Conservation (phyloP, 495 filamentous ascomycete species). For the Melanomma pulvis-pyrius region DNA sequence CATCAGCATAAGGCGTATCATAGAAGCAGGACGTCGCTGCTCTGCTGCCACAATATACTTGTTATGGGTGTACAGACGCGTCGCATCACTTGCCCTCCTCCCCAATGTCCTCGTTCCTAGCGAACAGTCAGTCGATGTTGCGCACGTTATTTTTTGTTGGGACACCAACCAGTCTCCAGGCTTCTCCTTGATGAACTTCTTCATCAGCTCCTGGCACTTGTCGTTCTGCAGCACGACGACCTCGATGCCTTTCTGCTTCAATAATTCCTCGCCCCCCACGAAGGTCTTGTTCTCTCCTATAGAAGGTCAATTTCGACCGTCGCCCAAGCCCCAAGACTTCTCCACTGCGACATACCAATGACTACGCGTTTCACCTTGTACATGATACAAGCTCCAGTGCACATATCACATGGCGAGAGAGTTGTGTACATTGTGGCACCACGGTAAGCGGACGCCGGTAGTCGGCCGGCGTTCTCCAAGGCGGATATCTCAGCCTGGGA, state of each 20-base stretch:
- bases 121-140: neutral
- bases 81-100: slow-evolving; percentile 20
- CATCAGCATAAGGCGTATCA: slow-evolving; percentile 20
- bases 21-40: slow-evolving; percentile 7
- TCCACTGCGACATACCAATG: slow-evolving; percentile 47
- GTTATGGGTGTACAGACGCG: neutral
- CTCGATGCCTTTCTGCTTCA: slow-evolving; percentile 71
- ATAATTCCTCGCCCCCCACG: slow-evolving; percentile 73
- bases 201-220: slow-evolving; percentile 75
- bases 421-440: slow-evolving; percentile 87
- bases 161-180: slow-evolving; percentile 70
- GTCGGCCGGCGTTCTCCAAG: slow-evolving; percentile 75
- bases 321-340: neutral
- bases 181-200: slow-evolving; percentile 72
- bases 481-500: slow-evolving; percentile 77
- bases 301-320: neutral
- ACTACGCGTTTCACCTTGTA: slow-evolving; percentile 82
- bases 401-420: slow-evolving; percentile 87
- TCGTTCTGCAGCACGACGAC: slow-evolving; percentile 70
- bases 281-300: slow-evolving; percentile 79
- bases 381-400: slow-evolving; percentile 78
- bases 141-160: neutral
- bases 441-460: slow-evolving; percentile 70
- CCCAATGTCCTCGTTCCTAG: slow-evolving; percentile 41
- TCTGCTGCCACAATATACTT: neutral